phyloP scores from a whole-genome alignment of 257 asterid species.

The Cinchona pubescens region DNA sequence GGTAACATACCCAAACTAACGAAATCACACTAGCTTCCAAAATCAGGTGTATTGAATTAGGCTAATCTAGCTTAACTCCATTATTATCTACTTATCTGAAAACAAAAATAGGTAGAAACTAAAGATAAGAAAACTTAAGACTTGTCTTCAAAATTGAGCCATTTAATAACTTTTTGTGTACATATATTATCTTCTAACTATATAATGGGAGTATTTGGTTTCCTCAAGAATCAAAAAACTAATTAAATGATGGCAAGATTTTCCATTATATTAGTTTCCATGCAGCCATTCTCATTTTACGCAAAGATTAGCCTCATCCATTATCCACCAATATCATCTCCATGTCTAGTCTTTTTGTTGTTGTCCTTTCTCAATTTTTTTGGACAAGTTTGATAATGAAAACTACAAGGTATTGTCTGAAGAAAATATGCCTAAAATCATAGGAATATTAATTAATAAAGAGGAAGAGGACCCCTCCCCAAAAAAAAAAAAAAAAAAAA shows the following conservation, averaged over 20 bases:
- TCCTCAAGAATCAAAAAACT: not conserved
- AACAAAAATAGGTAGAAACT: constrained; percentile 4
- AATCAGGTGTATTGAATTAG: not conserved
- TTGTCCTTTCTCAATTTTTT: not conserved
- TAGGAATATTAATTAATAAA: not conserved
- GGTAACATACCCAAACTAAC: not conserved
- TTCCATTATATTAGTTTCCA: not conserved
- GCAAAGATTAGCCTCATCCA: constrained; percentile 6
- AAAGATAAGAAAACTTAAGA: not conserved
- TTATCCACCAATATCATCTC: not conserved
- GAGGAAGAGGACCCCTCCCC: not conserved
- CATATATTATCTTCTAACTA: not conserved
- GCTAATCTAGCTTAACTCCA: not conserved
- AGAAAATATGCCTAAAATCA: constrained; percentile 6
- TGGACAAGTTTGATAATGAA: not conserved
- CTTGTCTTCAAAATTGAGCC: not conserved
- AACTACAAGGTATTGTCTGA: not conserved
- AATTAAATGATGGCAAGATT: not conserved
- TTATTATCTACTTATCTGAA: constrained; percentile 8
- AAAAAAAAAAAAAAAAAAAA: not conserved
- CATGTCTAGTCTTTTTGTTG: not conserved
- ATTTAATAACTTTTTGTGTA: not conserved
- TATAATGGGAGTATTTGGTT: not conserved
- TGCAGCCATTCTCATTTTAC: not conserved
- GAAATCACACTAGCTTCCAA: not conserved